Percentiles rank a stretch among this genome's conserved stretches.
Conservation (phyloP, 805 yeast species). For the Suhomyces sp. region DNA sequence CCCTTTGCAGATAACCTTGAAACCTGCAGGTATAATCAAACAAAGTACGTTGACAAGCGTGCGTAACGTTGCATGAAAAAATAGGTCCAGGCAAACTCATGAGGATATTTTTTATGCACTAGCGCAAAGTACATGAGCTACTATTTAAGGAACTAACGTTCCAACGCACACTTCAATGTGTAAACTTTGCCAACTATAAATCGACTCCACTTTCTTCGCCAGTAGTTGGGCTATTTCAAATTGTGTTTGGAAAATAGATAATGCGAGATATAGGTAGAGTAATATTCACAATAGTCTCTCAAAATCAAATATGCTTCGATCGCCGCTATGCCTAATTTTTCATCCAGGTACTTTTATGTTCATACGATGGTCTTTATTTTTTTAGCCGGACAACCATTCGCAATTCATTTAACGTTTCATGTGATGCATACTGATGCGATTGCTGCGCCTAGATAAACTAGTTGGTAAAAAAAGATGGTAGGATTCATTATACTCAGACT, state of each 20-base stretch:
- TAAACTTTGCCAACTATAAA: background rate
- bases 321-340: background rate
- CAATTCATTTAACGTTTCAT: background rate
- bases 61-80: background rate
- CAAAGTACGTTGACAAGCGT: background rate
- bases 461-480: background rate
- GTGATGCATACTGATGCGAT: background rate
- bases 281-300: no score
- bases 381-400: background rate
- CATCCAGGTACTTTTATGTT: background rate
- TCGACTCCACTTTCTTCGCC: background rate
- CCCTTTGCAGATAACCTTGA: background rate
- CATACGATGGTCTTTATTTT: no score
- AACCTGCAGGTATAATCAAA: background rate
- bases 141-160: background rate
- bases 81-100: background rate
- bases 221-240: background rate
- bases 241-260: background rate
- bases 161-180: background rate
- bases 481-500: background rate
- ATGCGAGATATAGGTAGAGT: background rate
- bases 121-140: background rate
- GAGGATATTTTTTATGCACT: background rate
- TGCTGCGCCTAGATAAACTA: background rate
- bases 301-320: background rate